These are phyloP conservation scores for Glycyrrhiza uralensis DNA, from an alignment of 306 rosid species.

Conservation along the genomic window DNA sequence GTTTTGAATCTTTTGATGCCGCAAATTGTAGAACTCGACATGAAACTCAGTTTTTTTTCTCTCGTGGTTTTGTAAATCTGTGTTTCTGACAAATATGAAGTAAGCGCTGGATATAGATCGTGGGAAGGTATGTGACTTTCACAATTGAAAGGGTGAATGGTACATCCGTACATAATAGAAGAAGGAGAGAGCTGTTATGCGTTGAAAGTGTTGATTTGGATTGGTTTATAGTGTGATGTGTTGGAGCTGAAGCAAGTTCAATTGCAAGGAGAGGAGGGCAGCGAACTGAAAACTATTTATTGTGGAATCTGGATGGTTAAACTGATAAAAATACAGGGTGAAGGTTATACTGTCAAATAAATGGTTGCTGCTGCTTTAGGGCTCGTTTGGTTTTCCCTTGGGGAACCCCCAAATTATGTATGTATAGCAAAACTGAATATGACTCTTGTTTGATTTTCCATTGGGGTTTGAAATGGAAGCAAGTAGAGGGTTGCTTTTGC, in stretches of 20 bases:
- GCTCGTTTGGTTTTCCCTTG: no score
- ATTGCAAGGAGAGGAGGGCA: background rate
- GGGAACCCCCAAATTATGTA: no score
- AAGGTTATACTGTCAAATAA: background rate
- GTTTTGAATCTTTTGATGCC: constrained; percentile 1
- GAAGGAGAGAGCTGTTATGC: background rate
- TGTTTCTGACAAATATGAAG: background rate
- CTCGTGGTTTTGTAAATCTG: background rate
- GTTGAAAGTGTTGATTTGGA: constrained; percentile 9
- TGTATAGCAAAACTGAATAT: no score
- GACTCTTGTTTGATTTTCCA: no score
- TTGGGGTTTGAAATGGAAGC: no score
- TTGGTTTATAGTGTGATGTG: background rate
- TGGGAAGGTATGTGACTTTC: background rate
- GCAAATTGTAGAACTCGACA: background rate
- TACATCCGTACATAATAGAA: background rate
- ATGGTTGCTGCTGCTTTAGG: background rate
- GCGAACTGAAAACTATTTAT: background rate
- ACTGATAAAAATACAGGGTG: background rate
- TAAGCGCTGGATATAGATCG: background rate
- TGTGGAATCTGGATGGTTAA: background rate
- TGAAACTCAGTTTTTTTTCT: background rate
- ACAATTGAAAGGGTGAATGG: constrained; percentile 9
- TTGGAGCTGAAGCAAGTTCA: background rate
- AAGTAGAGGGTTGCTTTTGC: no score